These are phyloP conservation scores for Nigrospora osmanthi DNA, from an alignment of 2,329 filamentous ascomycete genomes.

Conservation along the genomic window DNA sequence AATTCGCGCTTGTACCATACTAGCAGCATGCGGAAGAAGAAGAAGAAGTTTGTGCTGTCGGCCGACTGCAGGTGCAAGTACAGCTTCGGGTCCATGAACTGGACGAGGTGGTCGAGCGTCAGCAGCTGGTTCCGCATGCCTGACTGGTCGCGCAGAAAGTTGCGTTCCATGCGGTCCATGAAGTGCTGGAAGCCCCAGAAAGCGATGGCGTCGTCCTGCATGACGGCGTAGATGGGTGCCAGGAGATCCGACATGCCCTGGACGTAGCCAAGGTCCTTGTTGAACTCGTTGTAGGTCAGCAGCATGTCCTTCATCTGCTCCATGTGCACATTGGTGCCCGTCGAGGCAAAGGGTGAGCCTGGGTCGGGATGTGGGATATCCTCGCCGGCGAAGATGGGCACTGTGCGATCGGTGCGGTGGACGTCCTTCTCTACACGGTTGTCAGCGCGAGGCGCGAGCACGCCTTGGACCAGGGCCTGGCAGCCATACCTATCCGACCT, in stretches of 20 bases:
- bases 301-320: constrained; percentile 99
- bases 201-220: constrained; percentile 93
- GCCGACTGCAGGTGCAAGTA: constrained; percentile 84
- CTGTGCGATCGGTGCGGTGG: constrained; percentile 88
- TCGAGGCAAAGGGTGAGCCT: constrained; percentile 85
- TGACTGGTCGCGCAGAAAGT: constrained; percentile 90
- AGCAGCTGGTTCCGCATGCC: constrained; percentile 91
- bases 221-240: constrained; percentile 90
- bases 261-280: constrained; percentile 90
- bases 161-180: constrained; percentile 97
- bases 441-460: constrained; percentile 7
- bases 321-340: constrained; percentile 92
- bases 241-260: constrained; percentile 98
- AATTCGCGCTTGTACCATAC: constrained; percentile 99
- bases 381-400: constrained; percentile 93
- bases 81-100: constrained; percentile 92
- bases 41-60: constrained; percentile 98
- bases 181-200: constrained; percentile 96
- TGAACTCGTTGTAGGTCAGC: constrained; percentile 96
- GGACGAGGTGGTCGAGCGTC: constrained; percentile 88
- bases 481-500: constrained; percentile 74
- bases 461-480: background rate
- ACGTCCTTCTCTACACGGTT: constrained; percentile 81
- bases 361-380: constrained; percentile 96
- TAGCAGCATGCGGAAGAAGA: constrained; percentile 98